phyloP scores from a whole-genome alignment of 2,329 filamentous ascomycete species.

The Lachnum nothofagi region DNA sequence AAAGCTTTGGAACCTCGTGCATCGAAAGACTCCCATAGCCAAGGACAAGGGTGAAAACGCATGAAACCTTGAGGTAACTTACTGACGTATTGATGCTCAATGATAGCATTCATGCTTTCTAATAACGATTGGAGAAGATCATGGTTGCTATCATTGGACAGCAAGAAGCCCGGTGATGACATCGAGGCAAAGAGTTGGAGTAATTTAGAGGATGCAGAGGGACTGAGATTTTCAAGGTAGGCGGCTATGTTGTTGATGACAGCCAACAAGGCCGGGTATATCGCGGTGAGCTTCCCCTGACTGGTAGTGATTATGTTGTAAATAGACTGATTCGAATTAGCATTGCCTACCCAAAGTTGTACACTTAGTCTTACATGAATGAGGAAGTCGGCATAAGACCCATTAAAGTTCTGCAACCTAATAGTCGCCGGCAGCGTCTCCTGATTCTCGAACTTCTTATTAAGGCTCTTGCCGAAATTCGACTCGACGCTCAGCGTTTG shows the following conservation, averaged over 20 bases:
- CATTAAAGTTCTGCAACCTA: slow-evolving; percentile 75
- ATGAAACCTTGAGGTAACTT: slow-evolving; percentile 35
- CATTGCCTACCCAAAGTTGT: neutral
- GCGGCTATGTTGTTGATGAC: slow-evolving; percentile 92
- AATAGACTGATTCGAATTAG: slow-evolving; percentile 61
- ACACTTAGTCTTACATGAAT: slow-evolving; percentile 64
- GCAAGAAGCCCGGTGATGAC: slow-evolving; percentile 85
- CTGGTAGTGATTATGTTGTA: slow-evolving; percentile 87
- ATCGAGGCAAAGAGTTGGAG: slow-evolving; percentile 86
- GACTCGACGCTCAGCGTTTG: slow-evolving; percentile 92
- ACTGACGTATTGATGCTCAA: slow-evolving; percentile 84
- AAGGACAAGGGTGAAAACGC: neutral
- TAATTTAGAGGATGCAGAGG: slow-evolving; percentile 71
- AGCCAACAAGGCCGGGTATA: slow-evolving; percentile 86
- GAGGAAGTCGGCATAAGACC: slow-evolving; percentile 88
- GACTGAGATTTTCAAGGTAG: slow-evolving; percentile 71
- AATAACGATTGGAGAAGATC: slow-evolving; percentile 72
- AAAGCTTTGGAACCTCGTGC: too few relatives aligned
- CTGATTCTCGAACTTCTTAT: slow-evolving; percentile 82
- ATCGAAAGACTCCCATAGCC: too few relatives aligned
- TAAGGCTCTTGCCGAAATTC: slow-evolving; percentile 84
- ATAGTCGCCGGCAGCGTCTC: slow-evolving; percentile 80
- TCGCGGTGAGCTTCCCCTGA: slow-evolving; percentile 81
- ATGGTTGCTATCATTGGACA: slow-evolving; percentile 91
- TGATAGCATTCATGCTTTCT: slow-evolving; percentile 81